Base-by-base conservation (phyloP, 164 flowering plant species). In the Vitis rotundifolia region DNA sequence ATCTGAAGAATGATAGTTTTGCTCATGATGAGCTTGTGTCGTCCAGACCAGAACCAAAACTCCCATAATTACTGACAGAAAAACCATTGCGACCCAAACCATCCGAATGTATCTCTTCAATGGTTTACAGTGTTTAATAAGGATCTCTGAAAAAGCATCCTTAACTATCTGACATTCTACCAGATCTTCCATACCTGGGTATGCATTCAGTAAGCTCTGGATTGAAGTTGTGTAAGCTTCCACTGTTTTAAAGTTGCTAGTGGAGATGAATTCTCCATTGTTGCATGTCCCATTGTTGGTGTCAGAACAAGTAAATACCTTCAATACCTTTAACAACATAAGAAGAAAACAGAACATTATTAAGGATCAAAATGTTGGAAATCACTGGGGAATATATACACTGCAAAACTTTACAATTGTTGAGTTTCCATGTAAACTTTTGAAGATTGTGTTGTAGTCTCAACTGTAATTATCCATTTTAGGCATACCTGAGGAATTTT, bases 121-220 rank as follows among this genome's bases (percentile, higher is more conserved):
- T 1, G 97, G 97, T 49, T 75, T 78, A 84, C 99, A 92, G 61
- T 92, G 91, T 7, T 85, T 59, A 19, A 48, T 26, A 44, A 87
- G 82, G 71, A 94, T 88, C 71, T 84, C 80, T 0, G 88, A 68
- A 56, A 92, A 88, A 0, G 94, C 90, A 56, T 86, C 81, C 71
- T 85, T 83, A 37, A 94, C 91, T 14, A 83, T 67, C 59, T 83
- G 80, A 50, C 99, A 94, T 50, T 91, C 84, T 22, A 88, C 81
- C 1, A 94, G 82, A 75, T 75, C 79, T 72, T 92, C 89, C 88
- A 91, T 83, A 1, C 79, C 85, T 0, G 97, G 99, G 64, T 87
- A 87, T 0, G 81, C 87, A 64, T 91, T 75, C 6, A 94, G 78
- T 6, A 92, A 73, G 49, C 61, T 77, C 62, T 92, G 97, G 54